Evolutionary conservation across 345 rosid genomes (phyloP).

Genomic region (Hibiscus trionum): DNA sequence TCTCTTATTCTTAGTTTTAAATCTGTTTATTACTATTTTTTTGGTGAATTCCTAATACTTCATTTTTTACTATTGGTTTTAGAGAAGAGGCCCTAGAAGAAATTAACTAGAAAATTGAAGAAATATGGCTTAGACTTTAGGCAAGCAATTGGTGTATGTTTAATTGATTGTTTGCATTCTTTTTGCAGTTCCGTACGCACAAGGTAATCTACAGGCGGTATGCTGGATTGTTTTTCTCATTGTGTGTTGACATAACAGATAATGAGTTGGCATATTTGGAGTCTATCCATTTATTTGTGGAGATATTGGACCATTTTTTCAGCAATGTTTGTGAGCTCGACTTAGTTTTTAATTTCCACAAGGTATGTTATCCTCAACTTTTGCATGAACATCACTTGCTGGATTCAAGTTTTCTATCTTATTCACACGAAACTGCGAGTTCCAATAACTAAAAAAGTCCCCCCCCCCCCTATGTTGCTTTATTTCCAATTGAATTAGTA

Average conservation of each 20-base stretch:
- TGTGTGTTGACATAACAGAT: slow-evolving; percentile 92
- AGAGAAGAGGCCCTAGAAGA: background rate
- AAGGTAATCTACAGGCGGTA: slow-evolving; percentile 95
- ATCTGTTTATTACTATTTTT: slow-evolving; percentile 17
- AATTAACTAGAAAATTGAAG: background rate
- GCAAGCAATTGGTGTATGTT: background rate
- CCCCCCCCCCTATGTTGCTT: background rate
- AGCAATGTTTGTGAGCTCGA: slow-evolving; percentile 98
- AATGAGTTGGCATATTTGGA: slow-evolving; percentile 92
- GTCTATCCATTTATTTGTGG: slow-evolving; percentile 92
- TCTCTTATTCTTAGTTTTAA: background rate
- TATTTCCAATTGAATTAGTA: background rate
- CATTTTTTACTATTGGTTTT: background rate
- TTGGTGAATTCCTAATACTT: background rate
- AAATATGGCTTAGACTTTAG: background rate
- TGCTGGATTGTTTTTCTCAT: slow-evolving; percentile 86
- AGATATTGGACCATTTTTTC: slow-evolving; percentile 96
- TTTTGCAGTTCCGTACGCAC: slow-evolving; percentile 77
- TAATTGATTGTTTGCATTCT: background rate
- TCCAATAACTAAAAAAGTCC: too few species aligned
- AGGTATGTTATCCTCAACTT: slow-evolving; percentile 40
- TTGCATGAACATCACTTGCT: background rate
- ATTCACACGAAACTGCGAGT: background rate
- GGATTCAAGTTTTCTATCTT: background rate
- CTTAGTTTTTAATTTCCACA: slow-evolving; percentile 91